Evolutionary conservation across 345 rosid species (phyloP).

Genomic region (Heritiera fomes): DNA sequence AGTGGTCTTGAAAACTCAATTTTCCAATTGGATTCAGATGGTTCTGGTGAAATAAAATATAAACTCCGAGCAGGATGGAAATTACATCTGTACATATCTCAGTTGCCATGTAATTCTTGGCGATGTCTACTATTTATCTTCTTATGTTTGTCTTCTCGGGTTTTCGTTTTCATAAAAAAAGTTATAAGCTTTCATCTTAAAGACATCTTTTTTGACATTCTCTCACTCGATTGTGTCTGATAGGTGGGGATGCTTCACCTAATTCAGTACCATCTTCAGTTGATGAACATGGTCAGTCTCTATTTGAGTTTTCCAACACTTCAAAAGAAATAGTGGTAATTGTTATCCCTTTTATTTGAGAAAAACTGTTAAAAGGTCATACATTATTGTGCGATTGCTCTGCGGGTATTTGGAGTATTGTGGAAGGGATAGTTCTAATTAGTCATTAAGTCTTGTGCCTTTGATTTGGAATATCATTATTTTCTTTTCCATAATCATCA

Average conservation of each 20-base stretch:
- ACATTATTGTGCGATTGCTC: neutral
- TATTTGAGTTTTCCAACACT: constrained; percentile 14
- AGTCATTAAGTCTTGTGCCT: neutral
- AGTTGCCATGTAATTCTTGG: constrained; percentile 76
- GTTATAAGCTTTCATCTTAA: neutral
- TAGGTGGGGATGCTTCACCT: constrained; percentile 73
- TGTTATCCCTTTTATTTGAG: neutral
- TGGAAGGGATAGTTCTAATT: constrained; percentile 18
- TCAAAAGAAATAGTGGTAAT: constrained; percentile 28
- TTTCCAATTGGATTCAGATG: constrained; percentile 40
- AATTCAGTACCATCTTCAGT: constrained; percentile 20
- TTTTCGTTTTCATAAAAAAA: neutral
- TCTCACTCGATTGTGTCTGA: constrained; percentile 17
- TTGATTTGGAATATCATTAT: neutral
- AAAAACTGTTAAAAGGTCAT: neutral
- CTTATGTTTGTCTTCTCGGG: neutral
- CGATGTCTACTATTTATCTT: constrained; percentile 9
- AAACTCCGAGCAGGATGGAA: constrained; percentile 54
- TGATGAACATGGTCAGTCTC: constrained; percentile 22
- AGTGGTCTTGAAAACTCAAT: neutral
- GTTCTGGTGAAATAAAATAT: constrained; percentile 37
- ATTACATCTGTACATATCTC: constrained; percentile 82
- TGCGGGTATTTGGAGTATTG: neutral
- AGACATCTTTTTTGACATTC: neutral
- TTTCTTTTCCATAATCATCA: neutral